A percentile compares a stretch with the other conserved stretches of the same genome.
Conservation (phyloP, 768 basidiomycete genomes). For the Mycena polygramma region DNA sequence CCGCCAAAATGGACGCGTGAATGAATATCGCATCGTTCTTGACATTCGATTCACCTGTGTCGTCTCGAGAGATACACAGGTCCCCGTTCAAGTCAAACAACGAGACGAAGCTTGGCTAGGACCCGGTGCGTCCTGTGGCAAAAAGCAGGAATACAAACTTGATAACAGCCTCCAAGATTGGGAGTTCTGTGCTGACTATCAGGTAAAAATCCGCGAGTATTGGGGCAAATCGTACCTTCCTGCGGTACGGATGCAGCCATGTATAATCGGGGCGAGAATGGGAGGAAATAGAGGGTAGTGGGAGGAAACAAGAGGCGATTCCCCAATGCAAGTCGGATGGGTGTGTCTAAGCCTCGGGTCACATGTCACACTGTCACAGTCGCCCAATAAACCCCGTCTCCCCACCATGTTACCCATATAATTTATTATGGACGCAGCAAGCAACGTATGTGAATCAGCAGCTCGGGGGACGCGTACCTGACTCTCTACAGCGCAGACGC, state of each 20-base stretch:
- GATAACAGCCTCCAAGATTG: slow-evolving; percentile 95
- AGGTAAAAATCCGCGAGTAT: slow-evolving; percentile 37
- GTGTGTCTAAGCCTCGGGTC: no score
- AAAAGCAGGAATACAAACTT: slow-evolving; percentile 64
- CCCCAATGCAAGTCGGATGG: no score
- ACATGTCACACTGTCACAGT: not conserved
- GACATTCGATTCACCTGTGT: slow-evolving; percentile 27
- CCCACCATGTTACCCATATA: no score
- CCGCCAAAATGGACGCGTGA: slow-evolving; percentile 22
- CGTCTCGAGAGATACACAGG: slow-evolving; percentile 15
- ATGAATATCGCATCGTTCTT: no score
- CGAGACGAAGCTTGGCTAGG: not conserved
- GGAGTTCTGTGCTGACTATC: slow-evolving; percentile 72
- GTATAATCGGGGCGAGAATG: slow-evolving; percentile 25
- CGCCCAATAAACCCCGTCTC: no score
- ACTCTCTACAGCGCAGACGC: no score
- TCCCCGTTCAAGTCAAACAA: not conserved
- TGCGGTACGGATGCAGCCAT: slow-evolving; percentile 85
- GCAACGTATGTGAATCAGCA: not conserved
- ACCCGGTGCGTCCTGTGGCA: slow-evolving; percentile 31
- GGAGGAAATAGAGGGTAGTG: no score
- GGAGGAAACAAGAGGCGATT: slow-evolving; percentile 20
- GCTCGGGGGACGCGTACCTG: not conserved
- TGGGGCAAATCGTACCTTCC: slow-evolving; percentile 66
- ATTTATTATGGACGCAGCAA: not conserved